Conservation (phyloP, 768 basidiomycete species). For the Cystofilobasidium macerans region DNA sequence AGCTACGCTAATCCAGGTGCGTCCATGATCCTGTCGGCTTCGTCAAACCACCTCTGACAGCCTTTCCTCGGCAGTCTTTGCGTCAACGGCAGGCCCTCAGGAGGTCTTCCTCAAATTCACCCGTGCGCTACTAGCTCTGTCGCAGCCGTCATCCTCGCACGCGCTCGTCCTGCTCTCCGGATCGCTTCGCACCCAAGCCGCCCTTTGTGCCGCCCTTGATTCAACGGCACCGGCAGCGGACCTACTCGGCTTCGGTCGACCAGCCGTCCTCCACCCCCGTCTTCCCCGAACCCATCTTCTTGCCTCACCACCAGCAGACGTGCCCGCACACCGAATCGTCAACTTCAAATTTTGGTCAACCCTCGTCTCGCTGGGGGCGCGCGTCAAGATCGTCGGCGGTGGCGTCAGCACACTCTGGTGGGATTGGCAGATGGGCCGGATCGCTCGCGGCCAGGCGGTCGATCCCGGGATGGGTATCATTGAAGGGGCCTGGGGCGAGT, state of each 20-base stretch:
- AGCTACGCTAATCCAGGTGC: slow-evolving; percentile 69
- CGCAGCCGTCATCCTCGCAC: slow-evolving; percentile 33
- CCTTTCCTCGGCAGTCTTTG: slow-evolving; percentile 32
- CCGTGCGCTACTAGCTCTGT: slow-evolving; percentile 58
- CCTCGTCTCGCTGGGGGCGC: slow-evolving; percentile 9
- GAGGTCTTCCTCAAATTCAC: slow-evolving; percentile 34
- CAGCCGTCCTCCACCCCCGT: slow-evolving; percentile 53
- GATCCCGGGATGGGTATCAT: neutral
- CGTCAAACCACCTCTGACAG: too few relatives aligned
- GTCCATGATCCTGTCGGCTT: slow-evolving; percentile 21
- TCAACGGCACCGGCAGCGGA: slow-evolving; percentile 27
- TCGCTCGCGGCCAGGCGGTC: slow-evolving; percentile 37
- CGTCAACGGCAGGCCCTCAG: slow-evolving; percentile 20
- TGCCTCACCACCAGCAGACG: slow-evolving; percentile 10
- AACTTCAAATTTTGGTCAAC: neutral
- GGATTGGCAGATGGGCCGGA: slow-evolving; percentile 47
- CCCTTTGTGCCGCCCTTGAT: slow-evolving; percentile 48
- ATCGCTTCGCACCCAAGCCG: slow-evolving; percentile 54
- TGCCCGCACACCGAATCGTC: neutral
- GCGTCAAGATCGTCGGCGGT: slow-evolving; percentile 46
- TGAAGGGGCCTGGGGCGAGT: neutral
- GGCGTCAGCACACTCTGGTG: slow-evolving; percentile 60
- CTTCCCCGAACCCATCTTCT: slow-evolving; percentile 43
- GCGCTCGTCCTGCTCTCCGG: slow-evolving; percentile 73
- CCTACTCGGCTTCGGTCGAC: slow-evolving; percentile 68